These are phyloP conservation scores for Dioscorea alata DNA, from an alignment of 106 monocot genomes.

Conservation along the genomic window DNA sequence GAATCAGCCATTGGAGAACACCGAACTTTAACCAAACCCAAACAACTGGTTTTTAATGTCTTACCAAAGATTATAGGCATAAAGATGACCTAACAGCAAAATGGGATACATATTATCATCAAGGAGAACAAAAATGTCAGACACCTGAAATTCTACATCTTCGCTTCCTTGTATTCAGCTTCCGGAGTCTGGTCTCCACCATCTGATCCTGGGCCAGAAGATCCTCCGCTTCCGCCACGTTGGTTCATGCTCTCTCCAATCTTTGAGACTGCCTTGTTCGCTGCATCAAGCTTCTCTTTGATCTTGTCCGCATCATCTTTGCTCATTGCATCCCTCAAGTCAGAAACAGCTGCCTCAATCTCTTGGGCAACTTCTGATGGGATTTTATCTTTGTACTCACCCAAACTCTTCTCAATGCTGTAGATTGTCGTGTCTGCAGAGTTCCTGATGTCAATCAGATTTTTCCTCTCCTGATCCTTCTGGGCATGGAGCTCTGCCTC, in stretches of 20 bases:
- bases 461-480: slow-evolving; percentile 63
- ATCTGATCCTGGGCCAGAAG: slow-evolving; percentile 6
- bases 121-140: neutral
- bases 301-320: slow-evolving; percentile 41
- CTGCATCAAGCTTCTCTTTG: slow-evolving; percentile 52
- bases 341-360: slow-evolving; percentile 47
- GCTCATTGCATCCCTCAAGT: slow-evolving; percentile 36
- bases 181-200: slow-evolving; percentile 41
- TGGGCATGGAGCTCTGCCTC: slow-evolving; percentile 58
- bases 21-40: too few species aligned
- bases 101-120: neutral
- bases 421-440: slow-evolving; percentile 58
- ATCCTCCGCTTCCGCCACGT: slow-evolving; percentile 13
- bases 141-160: slow-evolving; percentile 18
- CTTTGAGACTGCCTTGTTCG: slow-evolving; percentile 57
- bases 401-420: slow-evolving; percentile 62
- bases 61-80: too few species aligned
- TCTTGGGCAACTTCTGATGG: slow-evolving; percentile 45
- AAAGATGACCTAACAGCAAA: too few species aligned
- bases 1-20: too few species aligned
- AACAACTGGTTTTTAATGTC: too few species aligned
- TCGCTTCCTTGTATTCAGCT: slow-evolving; percentile 53
- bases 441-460: slow-evolving; percentile 53
- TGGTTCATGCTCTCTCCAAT: slow-evolving; percentile 54
- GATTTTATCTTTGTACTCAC: slow-evolving; percentile 54